A percentile compares a stretch with the other conserved stretches of the same genome.
Conservation (phyloP, 768 basidiomycete genomes). For the Hortiboletus flavorubellus region DNA sequence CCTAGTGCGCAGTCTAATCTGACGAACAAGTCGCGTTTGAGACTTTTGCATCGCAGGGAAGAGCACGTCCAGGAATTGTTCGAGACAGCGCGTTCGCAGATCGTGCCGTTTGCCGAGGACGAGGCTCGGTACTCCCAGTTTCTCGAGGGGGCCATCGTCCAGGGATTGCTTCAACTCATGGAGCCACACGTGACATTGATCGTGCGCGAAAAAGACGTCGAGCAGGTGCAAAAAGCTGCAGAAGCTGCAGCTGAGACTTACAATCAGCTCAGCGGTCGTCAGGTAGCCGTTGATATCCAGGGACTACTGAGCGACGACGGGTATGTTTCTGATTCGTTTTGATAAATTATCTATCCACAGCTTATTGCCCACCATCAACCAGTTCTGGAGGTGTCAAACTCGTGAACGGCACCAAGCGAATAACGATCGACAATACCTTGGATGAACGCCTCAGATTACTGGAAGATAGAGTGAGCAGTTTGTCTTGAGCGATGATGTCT, state of each 20-base stretch:
- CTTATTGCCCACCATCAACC: background rate
- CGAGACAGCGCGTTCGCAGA: slow-evolving; percentile 58
- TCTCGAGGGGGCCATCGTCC: slow-evolving; percentile 79
- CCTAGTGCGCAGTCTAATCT: slow-evolving; percentile 88
- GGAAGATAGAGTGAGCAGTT: slow-evolving; percentile 73
- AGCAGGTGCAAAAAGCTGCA: slow-evolving; percentile 59
- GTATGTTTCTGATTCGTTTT: slow-evolving; percentile 38
- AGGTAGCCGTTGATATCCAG: slow-evolving; percentile 56
- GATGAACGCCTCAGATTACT: slow-evolving; percentile 87
- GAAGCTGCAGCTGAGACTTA: slow-evolving; percentile 63
- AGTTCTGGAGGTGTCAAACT: slow-evolving; percentile 88
- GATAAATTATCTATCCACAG: background rate
- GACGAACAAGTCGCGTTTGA: slow-evolving; percentile 94
- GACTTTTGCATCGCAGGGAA: slow-evolving; percentile 85
- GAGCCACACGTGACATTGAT: slow-evolving; percentile 68
- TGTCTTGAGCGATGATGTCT: background rate
- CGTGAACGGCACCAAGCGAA: slow-evolving; percentile 65
- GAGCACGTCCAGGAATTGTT: slow-evolving; percentile 92
- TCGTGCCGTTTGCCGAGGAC: slow-evolving; percentile 61
- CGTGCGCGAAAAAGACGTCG: slow-evolving; percentile 65
- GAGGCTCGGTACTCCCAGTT: slow-evolving; percentile 75
- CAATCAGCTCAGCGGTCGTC: slow-evolving; percentile 72
- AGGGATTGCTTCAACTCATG: slow-evolving; percentile 81
- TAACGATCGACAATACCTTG: slow-evolving; percentile 91
- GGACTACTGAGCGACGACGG: slow-evolving; percentile 62